These are phyloP conservation scores for Yamadazyma membranifaciens DNA, from an alignment of 1,139 yeast species.

Conservation along the genomic window DNA sequence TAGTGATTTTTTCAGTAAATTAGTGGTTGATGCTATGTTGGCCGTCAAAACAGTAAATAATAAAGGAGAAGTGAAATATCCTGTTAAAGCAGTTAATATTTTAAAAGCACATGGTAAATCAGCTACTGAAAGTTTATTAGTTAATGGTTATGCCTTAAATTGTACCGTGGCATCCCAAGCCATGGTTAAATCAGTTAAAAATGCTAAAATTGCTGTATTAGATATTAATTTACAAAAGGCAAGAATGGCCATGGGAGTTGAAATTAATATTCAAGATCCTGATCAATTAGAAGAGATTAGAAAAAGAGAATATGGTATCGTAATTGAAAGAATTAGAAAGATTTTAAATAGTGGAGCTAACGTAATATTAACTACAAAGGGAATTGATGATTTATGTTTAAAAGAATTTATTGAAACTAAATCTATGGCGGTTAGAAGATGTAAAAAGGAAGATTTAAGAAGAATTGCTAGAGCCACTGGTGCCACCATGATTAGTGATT, in stretches of 20 bases:
- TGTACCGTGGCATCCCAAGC: conserved; percentile 98
- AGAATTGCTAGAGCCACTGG: conserved; percentile 99
- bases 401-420: conserved; percentile 95
- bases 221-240: conserved; percentile 96
- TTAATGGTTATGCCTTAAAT: conserved; percentile 93
- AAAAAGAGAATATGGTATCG: conserved; percentile 89
- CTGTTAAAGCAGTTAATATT: conserved; percentile 95
- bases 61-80: conserved; percentile 89
- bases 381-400: conserved; percentile 94
- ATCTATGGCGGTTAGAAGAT: conserved; percentile 97
- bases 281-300: conserved; percentile 95
- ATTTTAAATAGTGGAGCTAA: conserved; percentile 94
- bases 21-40: conserved; percentile 94
- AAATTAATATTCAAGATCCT: conserved; percentile 95
- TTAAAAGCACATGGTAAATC: conserved; percentile 97
- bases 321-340: conserved; percentile 82
- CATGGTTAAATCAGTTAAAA: conserved; percentile 72
- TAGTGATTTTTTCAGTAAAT: conserved; percentile 80
- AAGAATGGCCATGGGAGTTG: conserved; percentile 98
- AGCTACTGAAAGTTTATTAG: conserved; percentile 77
- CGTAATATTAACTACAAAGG: conserved; percentile 94
- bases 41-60: conserved; percentile 90
- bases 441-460: conserved; percentile 94
- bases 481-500: conserved; percentile 81
- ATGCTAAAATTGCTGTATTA: conserved; percentile 87